Evolutionary conservation across 2,329 filamentous ascomycete genomes (phyloP), one percentile per base, ranked within the genome.

Genomic region (Drechslerella coelobrocha): DNA sequence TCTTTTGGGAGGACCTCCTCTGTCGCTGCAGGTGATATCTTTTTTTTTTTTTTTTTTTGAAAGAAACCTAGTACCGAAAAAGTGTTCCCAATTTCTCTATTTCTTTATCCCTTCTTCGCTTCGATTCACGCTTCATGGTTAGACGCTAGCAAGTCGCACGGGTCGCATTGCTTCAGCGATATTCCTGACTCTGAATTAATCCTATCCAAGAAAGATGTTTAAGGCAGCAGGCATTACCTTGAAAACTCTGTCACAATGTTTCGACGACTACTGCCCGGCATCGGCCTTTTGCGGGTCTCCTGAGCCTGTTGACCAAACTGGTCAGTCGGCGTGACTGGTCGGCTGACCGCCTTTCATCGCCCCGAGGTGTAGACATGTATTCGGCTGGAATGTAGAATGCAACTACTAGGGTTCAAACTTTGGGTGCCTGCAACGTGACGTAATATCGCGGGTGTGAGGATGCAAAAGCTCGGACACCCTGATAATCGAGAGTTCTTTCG

Each of bases 331-430:
- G 41, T 45, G 34, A 57, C 51, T 52, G 66, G 66, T 71, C 66
- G 66, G 66, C 66, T 71, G 66, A 71, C 66, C 66, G 61, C 55
- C 41, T 12, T 43, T 52, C 48, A 60, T 59, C 66, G 53, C 57
- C 66, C 45, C 59, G 29, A 47, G 43, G n/a, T 31, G 59, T 53
- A 62, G 57, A n/a, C n/a, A n/a, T n/a, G n/a, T n/a, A n/a, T n/a
- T n/a, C 59, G 47, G 59, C 48, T 71, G 54, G 66, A 71, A 63
- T 60, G 56, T 31, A 27, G 48, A 59, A n/a, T n/a, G n/a, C n/a
- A n/a, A n/a, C 41, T 60, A 34, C 55, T 55, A 21, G 55, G 62
- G 66, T 37, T 26, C 39, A 50, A 54, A 71, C 57, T 59, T 48
- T 63, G 37, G 59, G 53, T 48, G 47, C 17, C 59, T 71, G 66